These are phyloP conservation scores for Neofusicoccum laricinum DNA, from an alignment of 2,329 filamentous ascomycete species.

Conservation along the genomic window DNA sequence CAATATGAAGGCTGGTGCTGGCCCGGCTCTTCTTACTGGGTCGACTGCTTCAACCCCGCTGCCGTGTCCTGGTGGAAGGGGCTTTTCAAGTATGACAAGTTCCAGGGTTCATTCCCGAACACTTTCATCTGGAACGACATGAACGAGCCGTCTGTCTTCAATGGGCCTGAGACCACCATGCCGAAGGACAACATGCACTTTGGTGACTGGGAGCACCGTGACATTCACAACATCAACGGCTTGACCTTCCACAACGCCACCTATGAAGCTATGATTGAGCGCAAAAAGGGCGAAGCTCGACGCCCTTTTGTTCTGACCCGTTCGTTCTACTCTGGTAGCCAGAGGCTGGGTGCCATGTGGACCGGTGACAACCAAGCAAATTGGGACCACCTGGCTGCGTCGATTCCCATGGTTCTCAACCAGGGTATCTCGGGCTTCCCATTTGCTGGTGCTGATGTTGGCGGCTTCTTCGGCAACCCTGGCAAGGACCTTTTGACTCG, in stretches of 20 bases:
- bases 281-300: conserved; percentile 79
- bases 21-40: conserved; percentile 95
- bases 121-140: conserved; percentile 99
- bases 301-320: conserved; percentile 92
- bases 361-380: conserved; percentile 95
- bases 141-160: conserved; percentile 99
- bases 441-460: conserved; percentile 92
- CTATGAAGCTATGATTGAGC: conserved; percentile 76
- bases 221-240: conserved; percentile 93
- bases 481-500: conserved; percentile 85
- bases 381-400: conserved; percentile 86
- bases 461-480: conserved; percentile 97
- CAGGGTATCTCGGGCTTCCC: conserved; percentile 92
- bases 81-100: conserved; percentile 83
- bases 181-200: conserved; percentile 95
- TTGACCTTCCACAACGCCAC: conserved; percentile 95
- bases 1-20: conserved; percentile 98
- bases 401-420: conserved; percentile 89
- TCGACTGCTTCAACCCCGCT: conserved; percentile 93
- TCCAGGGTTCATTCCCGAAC: conserved; percentile 82
- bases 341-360: conserved; percentile 94
- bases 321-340: conserved; percentile 86
- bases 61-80: conserved; percentile 87
- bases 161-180: conserved; percentile 97
- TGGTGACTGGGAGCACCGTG: conserved; percentile 92